Evolutionary conservation across 1,284 basidiomycete genomes (phyloP).

Genomic region (Boletus semigastroideus): DNA sequence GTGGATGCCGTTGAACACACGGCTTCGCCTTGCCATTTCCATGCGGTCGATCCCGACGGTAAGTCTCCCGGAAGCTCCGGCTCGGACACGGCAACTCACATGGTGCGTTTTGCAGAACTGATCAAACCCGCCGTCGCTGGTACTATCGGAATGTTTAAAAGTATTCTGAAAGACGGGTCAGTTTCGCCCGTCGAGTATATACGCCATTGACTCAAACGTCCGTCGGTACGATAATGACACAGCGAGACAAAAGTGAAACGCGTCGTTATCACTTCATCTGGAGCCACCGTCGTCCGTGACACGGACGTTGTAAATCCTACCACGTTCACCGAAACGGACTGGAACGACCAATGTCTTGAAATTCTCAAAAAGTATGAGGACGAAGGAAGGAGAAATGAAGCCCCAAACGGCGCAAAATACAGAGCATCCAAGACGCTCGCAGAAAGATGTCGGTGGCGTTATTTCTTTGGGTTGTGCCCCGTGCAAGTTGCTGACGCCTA

Average conservation of each 20-base stretch:
- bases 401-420: conserved; percentile 47
- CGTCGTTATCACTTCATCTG: conserved; percentile 65
- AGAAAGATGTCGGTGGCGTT: conserved; percentile 46
- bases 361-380: conserved; percentile 54
- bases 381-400: conserved; percentile 46
- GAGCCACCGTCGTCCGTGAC: conserved; percentile 46
- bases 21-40: conserved; percentile 46
- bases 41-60: conserved; percentile 42
- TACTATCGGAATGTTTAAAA: conserved; percentile 56
- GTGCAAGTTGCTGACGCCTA: not conserved
- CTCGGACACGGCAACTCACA: not conserved
- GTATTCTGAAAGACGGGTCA: conserved; percentile 30
- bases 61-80: not conserved
- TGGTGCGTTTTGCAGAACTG: conserved; percentile 38
- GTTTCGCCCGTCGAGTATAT: not conserved
- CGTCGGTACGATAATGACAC: not conserved
- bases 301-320: conserved; percentile 12
- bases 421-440: conserved; percentile 68
- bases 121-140: conserved; percentile 65
- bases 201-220: not conserved
- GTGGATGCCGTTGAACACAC: conserved; percentile 59
- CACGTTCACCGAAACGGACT: conserved; percentile 50
- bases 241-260: conserved; percentile 51
- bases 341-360: conserved; percentile 62
- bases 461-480: too few relatives aligned